Evolutionary conservation across 179 eudicot genomes (phyloP).

Genomic region (Pouteria campechiana): DNA sequence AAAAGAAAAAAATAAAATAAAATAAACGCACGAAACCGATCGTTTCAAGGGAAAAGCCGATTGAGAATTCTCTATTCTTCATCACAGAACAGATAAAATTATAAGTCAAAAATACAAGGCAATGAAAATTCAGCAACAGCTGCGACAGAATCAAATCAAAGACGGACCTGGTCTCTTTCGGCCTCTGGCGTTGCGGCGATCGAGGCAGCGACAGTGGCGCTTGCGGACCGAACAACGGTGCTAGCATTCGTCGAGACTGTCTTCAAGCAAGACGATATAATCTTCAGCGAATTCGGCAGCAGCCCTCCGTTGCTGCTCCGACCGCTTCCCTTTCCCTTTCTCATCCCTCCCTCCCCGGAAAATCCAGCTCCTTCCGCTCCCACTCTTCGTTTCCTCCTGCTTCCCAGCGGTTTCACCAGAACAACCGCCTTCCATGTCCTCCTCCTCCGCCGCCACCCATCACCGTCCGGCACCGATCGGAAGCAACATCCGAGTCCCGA

Average conservation of each 20-base stretch:
- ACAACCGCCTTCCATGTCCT: too few relatives aligned
- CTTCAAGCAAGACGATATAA: slow-evolving; percentile 67
- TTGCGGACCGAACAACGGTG: slow-evolving; percentile 84
- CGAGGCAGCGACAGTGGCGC: slow-evolving; percentile 66
- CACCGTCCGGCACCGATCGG: too few relatives aligned
- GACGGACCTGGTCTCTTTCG: slow-evolving; percentile 59
- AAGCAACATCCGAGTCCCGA: too few relatives aligned
- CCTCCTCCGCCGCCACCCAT: too few relatives aligned
- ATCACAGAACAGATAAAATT: too few relatives aligned
- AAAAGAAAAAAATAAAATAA: background rate
- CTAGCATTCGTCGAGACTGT: slow-evolving; percentile 79
- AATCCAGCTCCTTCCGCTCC: background rate
- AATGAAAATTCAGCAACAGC: background rate
- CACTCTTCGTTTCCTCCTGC: background rate
- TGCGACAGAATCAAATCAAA: background rate
- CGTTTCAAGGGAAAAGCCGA: too few relatives aligned
- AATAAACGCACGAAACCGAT: background rate
- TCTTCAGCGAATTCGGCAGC: slow-evolving; percentile 51
- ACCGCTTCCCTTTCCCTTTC: slow-evolving; percentile 8
- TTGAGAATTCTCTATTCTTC: too few relatives aligned
- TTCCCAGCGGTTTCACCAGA: too few relatives aligned
- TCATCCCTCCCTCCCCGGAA: background rate
- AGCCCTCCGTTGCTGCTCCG: slow-evolving; percentile 25
- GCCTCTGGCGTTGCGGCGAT: slow-evolving; percentile 36
- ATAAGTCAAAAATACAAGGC: too few relatives aligned